phyloP scores from a whole-genome alignment of 352 stramenopile genomes.

The Globisporangium polare region DNA sequence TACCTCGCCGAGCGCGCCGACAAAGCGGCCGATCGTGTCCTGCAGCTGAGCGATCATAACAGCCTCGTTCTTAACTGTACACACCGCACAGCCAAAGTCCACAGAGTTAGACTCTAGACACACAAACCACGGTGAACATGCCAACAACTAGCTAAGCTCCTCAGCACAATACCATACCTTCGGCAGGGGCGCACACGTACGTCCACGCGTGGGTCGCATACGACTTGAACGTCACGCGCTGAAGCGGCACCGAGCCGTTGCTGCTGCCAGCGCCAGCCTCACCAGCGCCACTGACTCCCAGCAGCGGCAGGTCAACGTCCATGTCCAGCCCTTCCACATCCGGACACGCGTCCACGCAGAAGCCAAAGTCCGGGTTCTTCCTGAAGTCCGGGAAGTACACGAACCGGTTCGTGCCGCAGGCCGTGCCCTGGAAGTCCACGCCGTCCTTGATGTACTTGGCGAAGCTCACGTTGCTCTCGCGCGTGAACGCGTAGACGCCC shows the following conservation, averaged over 20 bases:
- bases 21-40: constrained; percentile 66
- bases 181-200: constrained; percentile 59
- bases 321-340: constrained; percentile 33
- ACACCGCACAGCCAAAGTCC: not conserved
- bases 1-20: constrained; percentile 61
- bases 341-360: constrained; percentile 67
- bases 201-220: constrained; percentile 65
- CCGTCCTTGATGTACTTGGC: constrained; percentile 77
- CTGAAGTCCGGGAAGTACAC: constrained; percentile 76
- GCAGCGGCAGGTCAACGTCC: constrained; percentile 49
- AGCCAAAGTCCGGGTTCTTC: constrained; percentile 71
- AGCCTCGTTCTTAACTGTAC: constrained; percentile 40
- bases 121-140: not conserved
- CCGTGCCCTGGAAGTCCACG: constrained; percentile 66
- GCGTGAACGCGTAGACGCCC: constrained; percentile 59
- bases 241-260: constrained; percentile 33
- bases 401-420: constrained; percentile 44
- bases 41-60: constrained; percentile 70
- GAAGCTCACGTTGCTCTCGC: constrained; percentile 59
- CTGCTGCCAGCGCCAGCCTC: constrained; percentile 2
- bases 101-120: not conserved
- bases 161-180: constrained; percentile 29
- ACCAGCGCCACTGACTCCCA: constrained; percentile 2
- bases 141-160: not conserved
- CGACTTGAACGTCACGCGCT: constrained; percentile 52